Evolutionary conservation across 129 eudicot species (phyloP).

Genomic region (Smallanthus sonchifolius): DNA sequence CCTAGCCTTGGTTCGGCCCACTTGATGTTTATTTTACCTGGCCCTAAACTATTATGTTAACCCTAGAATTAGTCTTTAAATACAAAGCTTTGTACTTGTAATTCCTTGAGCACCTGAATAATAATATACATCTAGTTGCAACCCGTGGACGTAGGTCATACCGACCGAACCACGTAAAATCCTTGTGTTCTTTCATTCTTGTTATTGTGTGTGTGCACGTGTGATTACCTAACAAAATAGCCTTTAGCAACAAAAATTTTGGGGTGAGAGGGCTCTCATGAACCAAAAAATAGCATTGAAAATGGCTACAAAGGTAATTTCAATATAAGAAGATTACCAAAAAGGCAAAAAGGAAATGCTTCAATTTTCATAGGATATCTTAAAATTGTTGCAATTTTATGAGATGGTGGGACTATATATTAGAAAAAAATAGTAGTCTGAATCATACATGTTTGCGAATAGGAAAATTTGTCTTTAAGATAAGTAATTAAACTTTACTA

Average conservation of each 20-base stretch:
- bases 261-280: neutral
- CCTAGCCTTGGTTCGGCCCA: too few species aligned
- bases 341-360: neutral
- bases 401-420: neutral
- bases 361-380: neutral
- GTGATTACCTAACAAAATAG: neutral
- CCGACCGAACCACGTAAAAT: too few species aligned
- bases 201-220: too few species aligned
- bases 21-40: too few species aligned
- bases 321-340: neutral
- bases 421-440: neutral
- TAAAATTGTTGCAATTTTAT: neutral
- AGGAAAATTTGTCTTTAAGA: neutral
- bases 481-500: neutral
- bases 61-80: too few species aligned
- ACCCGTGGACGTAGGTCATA: too few species aligned
- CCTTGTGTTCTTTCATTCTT: too few species aligned
- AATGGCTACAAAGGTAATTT: neutral
- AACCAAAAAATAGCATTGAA: neutral
- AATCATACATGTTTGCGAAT: neutral
- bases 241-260: neutral
- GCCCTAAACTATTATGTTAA: too few species aligned
- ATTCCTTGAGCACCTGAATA: too few species aligned
- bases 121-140: too few species aligned
- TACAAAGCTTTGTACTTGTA: too few species aligned